Conservation (phyloP, 768 basidiomycete genomes). For the Termitomyces sp. region DNA sequence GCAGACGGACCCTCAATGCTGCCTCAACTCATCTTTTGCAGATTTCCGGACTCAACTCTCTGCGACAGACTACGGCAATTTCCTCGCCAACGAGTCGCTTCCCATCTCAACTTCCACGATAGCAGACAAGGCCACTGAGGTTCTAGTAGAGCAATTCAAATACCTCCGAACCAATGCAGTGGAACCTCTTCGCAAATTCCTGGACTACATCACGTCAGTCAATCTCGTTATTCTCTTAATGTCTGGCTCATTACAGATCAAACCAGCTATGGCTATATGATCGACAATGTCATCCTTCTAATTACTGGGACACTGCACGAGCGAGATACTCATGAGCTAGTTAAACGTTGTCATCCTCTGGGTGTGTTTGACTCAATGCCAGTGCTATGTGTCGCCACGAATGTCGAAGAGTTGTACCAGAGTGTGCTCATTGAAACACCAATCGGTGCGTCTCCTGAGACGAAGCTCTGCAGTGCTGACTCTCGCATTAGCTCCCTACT, state of each 20-base stretch:
- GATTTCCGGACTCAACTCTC: conserved; percentile 95
- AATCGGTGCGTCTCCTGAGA: conserved; percentile 59
- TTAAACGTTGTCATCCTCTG: conserved; percentile 95
- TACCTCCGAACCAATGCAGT: conserved; percentile 89
- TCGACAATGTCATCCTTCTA: conserved; percentile 96
- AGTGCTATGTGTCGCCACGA: conserved; percentile 97
- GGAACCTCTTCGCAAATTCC: conserved; percentile 84
- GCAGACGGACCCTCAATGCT: conserved; percentile 13
- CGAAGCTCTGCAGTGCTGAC: background rate
- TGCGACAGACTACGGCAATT: conserved; percentile 97
- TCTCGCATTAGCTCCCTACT: conserved; percentile 73
- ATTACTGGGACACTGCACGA: conserved; percentile 98
- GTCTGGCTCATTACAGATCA: conserved; percentile 8
- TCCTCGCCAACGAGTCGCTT: conserved; percentile 93
- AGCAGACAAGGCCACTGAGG: conserved; percentile 93
- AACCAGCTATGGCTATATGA: conserved; percentile 95
- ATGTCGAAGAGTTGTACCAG: conserved; percentile 96
- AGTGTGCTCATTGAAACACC: conserved; percentile 97
- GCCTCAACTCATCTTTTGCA: conserved; percentile 24
- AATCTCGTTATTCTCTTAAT: background rate
- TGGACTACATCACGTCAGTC: conserved; percentile 96
- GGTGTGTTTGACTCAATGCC: conserved; percentile 99
- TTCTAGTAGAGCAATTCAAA: conserved; percentile 97
- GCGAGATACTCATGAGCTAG: conserved; percentile 93
- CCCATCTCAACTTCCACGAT: conserved; percentile 94